These are phyloP conservation scores for Volvox reticuliferus DNA, from an alignment of 139 green algal species.

Conservation along the genomic window DNA sequence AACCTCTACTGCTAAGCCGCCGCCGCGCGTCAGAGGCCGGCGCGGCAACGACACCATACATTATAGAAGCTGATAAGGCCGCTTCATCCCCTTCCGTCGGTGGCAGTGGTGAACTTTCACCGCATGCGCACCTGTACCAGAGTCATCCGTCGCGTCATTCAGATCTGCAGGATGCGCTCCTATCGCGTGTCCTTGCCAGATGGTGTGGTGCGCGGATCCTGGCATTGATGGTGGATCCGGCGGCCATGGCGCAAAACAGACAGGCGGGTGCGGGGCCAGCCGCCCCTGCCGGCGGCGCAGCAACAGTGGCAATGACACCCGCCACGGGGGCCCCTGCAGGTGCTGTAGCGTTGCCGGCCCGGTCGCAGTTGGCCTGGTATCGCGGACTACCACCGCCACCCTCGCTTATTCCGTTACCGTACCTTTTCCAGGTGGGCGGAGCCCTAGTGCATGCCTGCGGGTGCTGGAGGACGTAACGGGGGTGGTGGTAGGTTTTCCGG, in stretches of 20 bases:
- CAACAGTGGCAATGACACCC: neutral
- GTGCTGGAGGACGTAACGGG: too few species aligned
- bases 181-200: neutral
- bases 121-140: neutral
- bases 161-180: neutral
- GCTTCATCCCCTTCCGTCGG: neutral
- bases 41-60: neutral
- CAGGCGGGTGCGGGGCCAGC: neutral
- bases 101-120: neutral
- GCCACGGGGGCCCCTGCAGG: neutral
- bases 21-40: neutral
- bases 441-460: too few species aligned
- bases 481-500: too few species aligned
- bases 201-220: slow-evolving; percentile 21
- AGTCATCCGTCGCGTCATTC: neutral
- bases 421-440: slow-evolving; percentile 53
- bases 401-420: slow-evolving; percentile 45
- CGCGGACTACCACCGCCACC: slow-evolving; percentile 12
- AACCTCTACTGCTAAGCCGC: slow-evolving; percentile 20
- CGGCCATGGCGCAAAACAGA: neutral
- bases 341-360: neutral
- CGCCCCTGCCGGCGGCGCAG: neutral
- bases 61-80: neutral
- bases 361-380: neutral
- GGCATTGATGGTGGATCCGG: neutral